A percentile compares a stretch with the other conserved stretches of the same genome.
These are phyloP conservation scores for Chalaropsis ovoidea DNA, from an alignment of 2,329 filamentous ascomycete species.

Conservation along the genomic window DNA sequence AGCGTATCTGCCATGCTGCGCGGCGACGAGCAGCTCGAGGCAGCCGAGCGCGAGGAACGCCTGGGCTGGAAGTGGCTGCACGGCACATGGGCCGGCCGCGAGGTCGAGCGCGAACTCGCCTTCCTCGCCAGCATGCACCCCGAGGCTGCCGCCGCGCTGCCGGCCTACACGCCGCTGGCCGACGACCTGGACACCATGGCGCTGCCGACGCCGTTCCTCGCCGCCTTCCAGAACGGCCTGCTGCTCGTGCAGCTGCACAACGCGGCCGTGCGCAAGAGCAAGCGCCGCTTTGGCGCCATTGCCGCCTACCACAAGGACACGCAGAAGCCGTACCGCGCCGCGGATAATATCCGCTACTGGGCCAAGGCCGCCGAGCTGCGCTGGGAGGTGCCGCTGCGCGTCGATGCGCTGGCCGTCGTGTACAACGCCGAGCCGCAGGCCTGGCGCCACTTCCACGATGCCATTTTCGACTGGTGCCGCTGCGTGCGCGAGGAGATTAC, in stretches of 20 bases:
- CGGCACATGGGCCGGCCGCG: conserved; percentile 59
- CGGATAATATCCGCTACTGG: conserved; percentile 93
- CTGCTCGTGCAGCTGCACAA: conserved; percentile 84
- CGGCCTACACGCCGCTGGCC: conserved; percentile 48
- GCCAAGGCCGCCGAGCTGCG: conserved; percentile 88
- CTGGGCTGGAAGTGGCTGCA: conserved; percentile 71
- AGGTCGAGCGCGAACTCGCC: conserved; percentile 67
- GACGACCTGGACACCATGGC: conserved; percentile 27
- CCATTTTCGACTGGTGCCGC: conserved; percentile 72
- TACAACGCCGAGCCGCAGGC: conserved; percentile 58
- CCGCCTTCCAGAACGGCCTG: conserved; percentile 64
- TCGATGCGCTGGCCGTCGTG: conserved; percentile 81
- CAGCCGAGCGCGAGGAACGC: conserved; percentile 58
- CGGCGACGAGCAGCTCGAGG: conserved; percentile 67
- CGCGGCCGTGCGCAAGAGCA: conserved; percentile 71
- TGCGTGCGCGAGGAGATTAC: conserved; percentile 75
- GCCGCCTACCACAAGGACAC: conserved; percentile 86
- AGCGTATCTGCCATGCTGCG: conserved; percentile 67
- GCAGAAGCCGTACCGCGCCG: conserved; percentile 82
- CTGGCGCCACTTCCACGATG: conserved; percentile 75
- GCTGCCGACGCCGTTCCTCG: conserved; percentile 64
- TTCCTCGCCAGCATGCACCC: conserved; percentile 67
- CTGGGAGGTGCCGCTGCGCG: conserved; percentile 74
- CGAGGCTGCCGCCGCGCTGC: conserved; percentile 37
- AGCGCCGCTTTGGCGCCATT: conserved; percentile 79